Base-by-base conservation (phyloP, 257 asterid genomes). In the Mitragyna speciosa region DNA sequence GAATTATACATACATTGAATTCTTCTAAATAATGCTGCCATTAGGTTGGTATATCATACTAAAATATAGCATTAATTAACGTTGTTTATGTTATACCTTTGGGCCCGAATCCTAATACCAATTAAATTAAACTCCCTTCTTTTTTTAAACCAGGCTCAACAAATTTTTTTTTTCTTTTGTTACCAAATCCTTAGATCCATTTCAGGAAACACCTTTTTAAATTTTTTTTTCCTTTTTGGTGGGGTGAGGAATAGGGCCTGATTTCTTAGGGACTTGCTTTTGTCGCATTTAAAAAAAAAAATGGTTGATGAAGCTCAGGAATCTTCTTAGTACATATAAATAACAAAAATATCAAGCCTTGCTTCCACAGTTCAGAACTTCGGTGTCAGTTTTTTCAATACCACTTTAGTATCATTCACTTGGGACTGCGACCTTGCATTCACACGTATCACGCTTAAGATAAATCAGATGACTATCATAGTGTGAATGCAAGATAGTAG, bases 11-110 rank as follows among this genome's bases (percentile, higher is more conserved):
- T 65, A 73, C 9, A 26, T 30, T 30, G 51, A 22, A 59, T 58
- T 58, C 41, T 75, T 75, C 70, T 16, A 39, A 36, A 51, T 39
- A 61, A 41, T 58, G 70, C 68, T 75, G 78, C 56, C 78, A 59
- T 6, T 41, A 51, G 69, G 61, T n/a, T 56, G 36, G 33, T n/a
- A 33, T 58, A 75, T 56, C 43, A 28, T 10, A 33, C 43, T 7
- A 36, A 36, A n/a, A 33, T 0, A 73, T 31, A 49, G 78, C 67
- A 9, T 31, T 33, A 47, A 9, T 31, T 33, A 47, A 72, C 31
- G 3, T 31, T 3, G 31, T 33, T 54, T 17, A 56, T 36, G 51
- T 59, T 39, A 7, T 39, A 28, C 19, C 48, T 74, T n/a, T 59
- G 70, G 58, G 59, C 54, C 41, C n/a, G 39, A n/a, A 76, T 41